Evolutionary conservation across 352 stramenopile species (phyloP), one percentile per base, ranked within the genome.

Genomic region (Phytophthora litchii): DNA sequence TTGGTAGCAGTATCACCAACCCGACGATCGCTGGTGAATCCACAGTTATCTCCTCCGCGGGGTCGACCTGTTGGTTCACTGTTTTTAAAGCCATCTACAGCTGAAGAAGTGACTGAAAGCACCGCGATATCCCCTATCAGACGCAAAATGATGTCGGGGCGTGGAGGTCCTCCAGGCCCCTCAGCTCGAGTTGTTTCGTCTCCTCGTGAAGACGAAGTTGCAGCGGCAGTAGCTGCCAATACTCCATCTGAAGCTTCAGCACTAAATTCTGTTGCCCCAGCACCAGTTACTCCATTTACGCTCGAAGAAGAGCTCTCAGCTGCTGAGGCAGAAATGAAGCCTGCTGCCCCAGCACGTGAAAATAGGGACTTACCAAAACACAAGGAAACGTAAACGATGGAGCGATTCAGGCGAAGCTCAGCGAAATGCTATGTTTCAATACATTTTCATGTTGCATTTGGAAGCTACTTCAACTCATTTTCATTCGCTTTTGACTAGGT

Each of bases 141-240:
- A 46, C 65, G 58, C 12, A 83, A 80, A 54, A 84, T 83, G 76
- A 67, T 82, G 67, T 51, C 61, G 7, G 49, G 64, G 14, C 46
- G 54, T 10, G 72, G 61, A 10, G 19, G 31, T 1, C 32, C 46
- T 16, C 29, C 54, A 5, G 47, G 21, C 9, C n/a, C 70, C 6
- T 52, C 48, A 1, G 36, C 46, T 2, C 12, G 59, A 21, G 46
- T 64, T 3, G 66, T 80, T 6, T 36, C 52, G 12, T 83, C 78
- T 3, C 73, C 78, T 14, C 73, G 78, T 1, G 73, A 72, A 32
- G 75, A 85, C 21, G 65, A 86, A 58, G 68, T 84, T 3, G 54
- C 62, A 32, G 70, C 65, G 0, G 67, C 51, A 31, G 46, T 54
- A 17, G 43, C 50, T 21, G 37, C 6, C 5, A 5, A 19, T 12